Conservation (phyloP, 2,329 filamentous ascomycete species). For the Calonectria ilicicola region DNA sequence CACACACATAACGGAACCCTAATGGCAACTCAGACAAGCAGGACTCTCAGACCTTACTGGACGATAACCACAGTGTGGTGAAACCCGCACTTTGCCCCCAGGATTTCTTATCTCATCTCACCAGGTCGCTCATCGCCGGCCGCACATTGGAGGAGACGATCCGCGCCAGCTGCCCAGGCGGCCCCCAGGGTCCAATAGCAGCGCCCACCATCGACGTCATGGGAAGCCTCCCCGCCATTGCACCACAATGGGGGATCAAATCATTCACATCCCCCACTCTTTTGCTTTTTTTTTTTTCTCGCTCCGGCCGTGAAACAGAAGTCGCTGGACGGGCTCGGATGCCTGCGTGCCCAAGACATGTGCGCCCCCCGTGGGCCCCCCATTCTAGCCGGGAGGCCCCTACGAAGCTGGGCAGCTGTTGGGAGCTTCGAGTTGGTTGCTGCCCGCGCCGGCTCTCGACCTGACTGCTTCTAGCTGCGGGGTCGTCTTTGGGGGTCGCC, state of each 20-base stretch:
- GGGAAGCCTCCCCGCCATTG: constrained; percentile 25
- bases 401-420: constrained; percentile 5
- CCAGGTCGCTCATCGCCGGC: background rate
- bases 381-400: background rate
- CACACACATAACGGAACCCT: background rate
- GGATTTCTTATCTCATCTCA: constrained; percentile 1
- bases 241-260: constrained; percentile 19
- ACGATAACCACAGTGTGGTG: background rate
- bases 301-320: background rate
- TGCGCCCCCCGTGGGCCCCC: no score
- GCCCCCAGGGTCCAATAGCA: constrained; percentile 29
- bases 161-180: background rate
- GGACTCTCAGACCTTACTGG: background rate
- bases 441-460: background rate
- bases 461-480: background rate
- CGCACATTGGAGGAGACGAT: background rate
- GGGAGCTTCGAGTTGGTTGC: background rate
- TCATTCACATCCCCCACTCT: constrained; percentile 37
- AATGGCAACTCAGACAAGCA: background rate
- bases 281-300: constrained; percentile 26
- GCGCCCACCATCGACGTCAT: constrained; percentile 36
- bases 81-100: background rate
- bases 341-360: background rate
- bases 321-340: background rate
- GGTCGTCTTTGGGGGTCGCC: background rate